Evolutionary conservation across 768 basidiomycete species (phyloP).

Genomic region (Hirschioporus abietinus): DNA sequence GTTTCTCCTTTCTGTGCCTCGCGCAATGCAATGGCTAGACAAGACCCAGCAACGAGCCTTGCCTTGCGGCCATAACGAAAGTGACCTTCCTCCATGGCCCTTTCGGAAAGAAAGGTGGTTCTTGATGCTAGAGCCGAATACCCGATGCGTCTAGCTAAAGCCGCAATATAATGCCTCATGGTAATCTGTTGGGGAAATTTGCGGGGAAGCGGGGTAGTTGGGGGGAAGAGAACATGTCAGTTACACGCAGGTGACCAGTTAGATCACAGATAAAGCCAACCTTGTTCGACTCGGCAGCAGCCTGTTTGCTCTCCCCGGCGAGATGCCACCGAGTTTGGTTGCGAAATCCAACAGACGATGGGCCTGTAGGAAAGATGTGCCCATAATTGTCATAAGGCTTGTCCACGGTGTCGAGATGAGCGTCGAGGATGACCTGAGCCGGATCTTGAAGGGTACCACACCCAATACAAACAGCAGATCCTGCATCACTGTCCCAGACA

Average conservation of each 20-base stretch:
- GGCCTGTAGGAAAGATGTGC: conserved; percentile 1
- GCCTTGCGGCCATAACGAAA: conserved; percentile 76
- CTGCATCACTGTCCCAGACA: conserved; percentile 51
- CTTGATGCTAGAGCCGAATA: conserved; percentile 59
- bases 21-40: conserved; percentile 64
- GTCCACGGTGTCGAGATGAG: conserved; percentile 29
- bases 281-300: conserved; percentile 56
- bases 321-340: conserved; percentile 55
- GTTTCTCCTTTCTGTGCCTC: conserved; percentile 65
- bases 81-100: conserved; percentile 50
- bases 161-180: conserved; percentile 58
- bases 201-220: background rate
- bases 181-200: conserved; percentile 38
- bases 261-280: conserved; percentile 33
- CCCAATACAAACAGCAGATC: conserved; percentile 57
- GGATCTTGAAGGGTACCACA: conserved; percentile 71
- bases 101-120: conserved; percentile 62
- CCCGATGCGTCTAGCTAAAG: conserved; percentile 53
- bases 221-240: conserved; percentile 1
- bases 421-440: conserved; percentile 52
- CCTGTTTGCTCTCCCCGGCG: conserved; percentile 60
- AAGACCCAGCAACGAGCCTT: conserved; percentile 62
- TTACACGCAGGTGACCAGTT: background rate
- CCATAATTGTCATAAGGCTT: background rate
- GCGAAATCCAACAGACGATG: conserved; percentile 18